Conservation (phyloP, 805 yeast genomes). For the Suhomyces prunicola region DNA sequence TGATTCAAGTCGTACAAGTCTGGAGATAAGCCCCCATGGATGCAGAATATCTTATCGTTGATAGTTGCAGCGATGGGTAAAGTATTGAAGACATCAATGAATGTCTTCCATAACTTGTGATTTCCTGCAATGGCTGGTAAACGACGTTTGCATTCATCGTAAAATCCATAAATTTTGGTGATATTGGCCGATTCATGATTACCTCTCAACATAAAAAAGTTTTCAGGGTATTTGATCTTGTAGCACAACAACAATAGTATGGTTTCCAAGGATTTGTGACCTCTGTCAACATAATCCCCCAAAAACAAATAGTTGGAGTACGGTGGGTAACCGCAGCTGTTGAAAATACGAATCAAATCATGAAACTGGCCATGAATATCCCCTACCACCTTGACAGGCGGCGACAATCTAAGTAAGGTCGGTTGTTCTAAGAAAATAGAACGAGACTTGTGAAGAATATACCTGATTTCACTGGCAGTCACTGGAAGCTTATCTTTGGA, state of each 20-base stretch:
- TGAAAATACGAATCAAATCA: constrained; percentile 53
- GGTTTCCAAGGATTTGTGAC: constrained; percentile 56
- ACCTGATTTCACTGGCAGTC: constrained; percentile 51
- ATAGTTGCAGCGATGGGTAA: constrained; percentile 62
- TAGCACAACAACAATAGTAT: constrained; percentile 49
- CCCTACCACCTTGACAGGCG: constrained; percentile 82
- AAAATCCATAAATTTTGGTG: constrained; percentile 58
- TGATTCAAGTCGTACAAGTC: constrained; percentile 61
- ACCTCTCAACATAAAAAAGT: constrained; percentile 58
- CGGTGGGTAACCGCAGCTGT: constrained; percentile 61
- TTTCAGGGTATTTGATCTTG: constrained; percentile 58
- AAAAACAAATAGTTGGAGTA: constrained; percentile 52
- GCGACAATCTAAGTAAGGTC: constrained; percentile 58
- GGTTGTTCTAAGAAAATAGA: constrained; percentile 64
- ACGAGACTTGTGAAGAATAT: constrained; percentile 55
- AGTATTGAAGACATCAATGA: constrained; percentile 56
- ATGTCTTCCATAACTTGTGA: constrained; percentile 48
- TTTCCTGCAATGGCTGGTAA: constrained; percentile 26
- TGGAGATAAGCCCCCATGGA: constrained; percentile 76
- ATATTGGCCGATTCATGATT: constrained; percentile 59
- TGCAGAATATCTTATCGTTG: constrained; percentile 55
- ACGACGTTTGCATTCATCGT: constrained; percentile 59
- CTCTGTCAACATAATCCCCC: constrained; percentile 62
- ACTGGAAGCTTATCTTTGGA: constrained; percentile 49
- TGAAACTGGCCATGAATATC: constrained; percentile 72